These are phyloP conservation scores for Hanseniaspora occidentalis DNA, from an alignment of 805 yeast genomes.

Conservation along the genomic window DNA sequence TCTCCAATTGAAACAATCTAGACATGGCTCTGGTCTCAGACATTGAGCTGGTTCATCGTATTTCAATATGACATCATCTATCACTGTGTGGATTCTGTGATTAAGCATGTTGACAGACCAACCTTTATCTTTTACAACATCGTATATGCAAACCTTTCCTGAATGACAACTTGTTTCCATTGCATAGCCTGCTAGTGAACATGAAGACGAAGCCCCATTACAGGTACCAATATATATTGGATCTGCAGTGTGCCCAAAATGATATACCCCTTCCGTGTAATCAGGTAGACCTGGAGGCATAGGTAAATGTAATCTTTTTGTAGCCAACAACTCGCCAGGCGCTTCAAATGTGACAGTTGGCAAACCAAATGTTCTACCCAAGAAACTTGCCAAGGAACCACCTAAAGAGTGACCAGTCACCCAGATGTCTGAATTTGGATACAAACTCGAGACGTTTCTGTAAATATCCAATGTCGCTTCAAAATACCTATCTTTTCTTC, in stretches of 20 bases:
- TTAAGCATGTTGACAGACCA: slow-evolving; percentile 84
- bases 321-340: slow-evolving; percentile 82
- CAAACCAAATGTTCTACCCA: slow-evolving; percentile 81
- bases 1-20: slow-evolving; percentile 85
- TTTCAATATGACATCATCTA: slow-evolving; percentile 58
- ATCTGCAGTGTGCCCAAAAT: slow-evolving; percentile 93
- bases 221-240: slow-evolving; percentile 96
- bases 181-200: slow-evolving; percentile 90
- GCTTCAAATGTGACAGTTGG: slow-evolving; percentile 90
- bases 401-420: slow-evolving; percentile 92
- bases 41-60: slow-evolving; percentile 70
- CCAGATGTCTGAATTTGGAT: slow-evolving; percentile 73
- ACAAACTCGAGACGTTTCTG: slow-evolving; percentile 49
- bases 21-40: slow-evolving; percentile 64
- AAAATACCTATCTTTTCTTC: slow-evolving; percentile 70
- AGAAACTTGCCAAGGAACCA: slow-evolving; percentile 67
- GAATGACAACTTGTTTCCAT: slow-evolving; percentile 95
- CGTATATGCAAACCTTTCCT: slow-evolving; percentile 79
- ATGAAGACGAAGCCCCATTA: slow-evolving; percentile 81
- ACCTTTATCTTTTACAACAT: slow-evolving; percentile 77
- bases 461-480: slow-evolving; percentile 68
- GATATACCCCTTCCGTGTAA: slow-evolving; percentile 79
- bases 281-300: slow-evolving; percentile 81
- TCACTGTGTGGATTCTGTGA: slow-evolving; percentile 84
- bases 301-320: slow-evolving; percentile 77